Evolutionary conservation across 352 stramenopile species (phyloP), one percentile per base, ranked within the genome.

Genomic region (Globisporangium cystogenes): DNA sequence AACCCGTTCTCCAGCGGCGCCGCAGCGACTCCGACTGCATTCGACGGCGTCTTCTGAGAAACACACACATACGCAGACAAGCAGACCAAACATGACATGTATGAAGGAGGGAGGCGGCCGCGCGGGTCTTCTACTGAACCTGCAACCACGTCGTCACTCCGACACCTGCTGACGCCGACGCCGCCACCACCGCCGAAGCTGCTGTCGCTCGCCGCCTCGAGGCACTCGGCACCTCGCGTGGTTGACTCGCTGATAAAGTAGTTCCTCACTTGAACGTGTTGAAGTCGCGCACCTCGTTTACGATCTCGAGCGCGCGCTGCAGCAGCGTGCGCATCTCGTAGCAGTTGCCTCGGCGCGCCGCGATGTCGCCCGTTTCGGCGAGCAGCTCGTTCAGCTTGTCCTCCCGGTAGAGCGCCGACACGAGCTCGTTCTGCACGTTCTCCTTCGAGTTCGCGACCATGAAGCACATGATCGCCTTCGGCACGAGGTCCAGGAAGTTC

Each of bases 401-500:
- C 61, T 99, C 96, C 29, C 95, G 92, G 69, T 99, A 99, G 24
- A 99, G 74, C 52, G 96, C 90, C 37, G 86, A 95, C 18, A 99
- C 94, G 31, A 99, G 76, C 68, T 99, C 95, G 73, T 98, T 99
- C 71, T 99, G 96, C 55, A 99, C 85, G 43, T 97, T 97, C 63
- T 99, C 94, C 68, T 98, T 98, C 35, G 96, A 82, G 66, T 94
- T 64, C 24, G 85, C 86, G 26, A 97, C 86, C 86, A 99, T 92
- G 65, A 99, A 99, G 78, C 93, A 97, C 96, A 99, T 99, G 65
- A 99, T 98, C n/a, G 96, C 96, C 76, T 99, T 99, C 6, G 97
- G 97, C 39, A 99, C 96, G 63, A 99, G 79, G 65, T 99, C 97
- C 63, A 98, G 83, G 70, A 99, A 99, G 70, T 98, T 99, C 82